These are phyloP conservation scores for Vaccinium corymbosum DNA, from an alignment of 148 eudicot species.

Conservation along the genomic window DNA sequence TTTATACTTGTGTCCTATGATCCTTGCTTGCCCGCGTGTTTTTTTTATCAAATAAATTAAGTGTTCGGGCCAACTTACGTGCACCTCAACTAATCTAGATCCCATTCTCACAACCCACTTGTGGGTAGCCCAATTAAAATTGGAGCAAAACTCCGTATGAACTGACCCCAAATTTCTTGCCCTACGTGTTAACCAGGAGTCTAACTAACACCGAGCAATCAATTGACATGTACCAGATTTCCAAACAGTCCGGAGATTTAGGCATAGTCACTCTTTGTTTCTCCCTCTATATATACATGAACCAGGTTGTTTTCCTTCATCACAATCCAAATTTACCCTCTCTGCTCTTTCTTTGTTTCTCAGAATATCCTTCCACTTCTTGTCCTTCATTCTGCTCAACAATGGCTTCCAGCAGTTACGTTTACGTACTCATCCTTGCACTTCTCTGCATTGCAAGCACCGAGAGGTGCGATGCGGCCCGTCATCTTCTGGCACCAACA, in stretches of 20 bases:
- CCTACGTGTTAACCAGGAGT: neutral
- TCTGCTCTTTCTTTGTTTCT: neutral
- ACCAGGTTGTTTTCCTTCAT: neutral
- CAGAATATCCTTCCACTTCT: neutral
- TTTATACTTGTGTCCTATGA: neutral
- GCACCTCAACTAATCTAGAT: too few relatives aligned
- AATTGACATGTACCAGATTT: neutral
- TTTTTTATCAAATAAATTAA: too few relatives aligned
- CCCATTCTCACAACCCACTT: too few relatives aligned
- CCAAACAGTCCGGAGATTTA: neutral
- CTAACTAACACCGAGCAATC: neutral
- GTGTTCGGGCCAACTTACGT: too few relatives aligned
- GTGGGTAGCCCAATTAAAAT: too few relatives aligned
- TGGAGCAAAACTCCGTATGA: too few relatives aligned
- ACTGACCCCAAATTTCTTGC: too few relatives aligned
- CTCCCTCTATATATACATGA: neutral
- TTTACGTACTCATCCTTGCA: neutral
- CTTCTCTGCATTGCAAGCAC: slow-evolving; percentile 5
- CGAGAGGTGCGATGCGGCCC: slow-evolving; percentile 6
- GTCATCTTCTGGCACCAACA: neutral
- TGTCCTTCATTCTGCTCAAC: neutral
- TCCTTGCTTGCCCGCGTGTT: neutral
- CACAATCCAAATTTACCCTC: neutral
- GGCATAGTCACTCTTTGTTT: neutral
- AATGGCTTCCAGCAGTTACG: neutral